A percentile compares a stretch with the other conserved stretches of the same genome.
These are phyloP conservation scores for Pyrenula massariospora DNA, from an alignment of 495 filamentous ascomycete genomes.

Conservation along the genomic window DNA sequence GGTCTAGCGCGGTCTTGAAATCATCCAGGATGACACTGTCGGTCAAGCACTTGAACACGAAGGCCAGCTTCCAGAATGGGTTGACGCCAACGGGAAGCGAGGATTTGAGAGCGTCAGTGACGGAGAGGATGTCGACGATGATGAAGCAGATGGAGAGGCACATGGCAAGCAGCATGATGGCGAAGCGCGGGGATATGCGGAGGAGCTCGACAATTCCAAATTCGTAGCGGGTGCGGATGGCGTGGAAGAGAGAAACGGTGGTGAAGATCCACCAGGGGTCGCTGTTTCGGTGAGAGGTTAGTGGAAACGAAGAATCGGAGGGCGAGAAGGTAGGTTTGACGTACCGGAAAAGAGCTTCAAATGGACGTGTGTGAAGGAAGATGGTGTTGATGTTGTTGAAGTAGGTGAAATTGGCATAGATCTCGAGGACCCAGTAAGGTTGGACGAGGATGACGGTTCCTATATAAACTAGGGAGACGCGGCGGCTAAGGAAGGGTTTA, in stretches of 20 bases:
- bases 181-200: conserved; percentile 30
- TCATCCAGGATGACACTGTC: conserved; percentile 35
- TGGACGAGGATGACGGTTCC: conserved; percentile 24
- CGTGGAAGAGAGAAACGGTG: conserved; percentile 21
- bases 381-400: conserved; percentile 38
- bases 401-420: conserved; percentile 35
- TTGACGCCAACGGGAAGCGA: conserved; percentile 3
- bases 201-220: conserved; percentile 23
- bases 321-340: background rate
- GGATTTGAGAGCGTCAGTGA: background rate
- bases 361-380: conserved; percentile 36
- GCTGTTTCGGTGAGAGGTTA: conserved; percentile 3
- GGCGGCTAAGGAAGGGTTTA: conserved; percentile 25
- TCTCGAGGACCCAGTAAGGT: conserved; percentile 36
- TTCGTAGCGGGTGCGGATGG: conserved; percentile 26
- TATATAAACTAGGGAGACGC: conserved; percentile 25
- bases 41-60: conserved; percentile 37
- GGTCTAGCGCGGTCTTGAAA: conserved; percentile 36
- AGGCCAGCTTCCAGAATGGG: conserved; percentile 18
- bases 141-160: conserved; percentile 27
- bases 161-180: conserved; percentile 29
- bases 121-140: conserved; percentile 22
- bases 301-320: background rate
- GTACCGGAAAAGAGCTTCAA: conserved; percentile 39
- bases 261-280: conserved; percentile 39